These are phyloP conservation scores for Leishmania major DNA, from an alignment of 208 protist genomes.

Conservation along the genomic window DNA sequence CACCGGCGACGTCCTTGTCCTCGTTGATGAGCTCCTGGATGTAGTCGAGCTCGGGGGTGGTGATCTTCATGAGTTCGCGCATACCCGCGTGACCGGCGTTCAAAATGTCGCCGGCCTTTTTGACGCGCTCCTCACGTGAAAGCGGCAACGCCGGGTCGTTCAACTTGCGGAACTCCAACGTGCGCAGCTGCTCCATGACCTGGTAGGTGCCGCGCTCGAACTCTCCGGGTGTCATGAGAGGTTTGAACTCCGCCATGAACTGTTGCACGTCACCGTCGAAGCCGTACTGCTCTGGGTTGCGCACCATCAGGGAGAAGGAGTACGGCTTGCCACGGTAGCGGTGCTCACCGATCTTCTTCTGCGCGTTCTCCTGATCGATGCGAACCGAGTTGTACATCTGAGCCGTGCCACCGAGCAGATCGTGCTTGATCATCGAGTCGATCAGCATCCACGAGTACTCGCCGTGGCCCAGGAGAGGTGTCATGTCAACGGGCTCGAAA, in stretches of 20 bases:
- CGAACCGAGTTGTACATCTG: conserved; percentile 71
- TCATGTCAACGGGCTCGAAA: conserved; percentile 56
- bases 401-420: conserved; percentile 53
- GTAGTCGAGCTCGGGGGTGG: conserved; percentile 82
- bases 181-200: conserved; percentile 71
- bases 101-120: conserved; percentile 52
- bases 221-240: conserved; percentile 51
- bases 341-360: conserved; percentile 68
- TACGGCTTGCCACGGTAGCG: conserved; percentile 53
- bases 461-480: conserved; percentile 44
- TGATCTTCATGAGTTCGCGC: conserved; percentile 76
- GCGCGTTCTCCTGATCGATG: conserved; percentile 61
- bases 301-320: conserved; percentile 69
- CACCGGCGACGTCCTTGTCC: conserved; percentile 70
- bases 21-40: conserved; percentile 65
- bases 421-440: conserved; percentile 79
- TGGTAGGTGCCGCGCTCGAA: conserved; percentile 72
- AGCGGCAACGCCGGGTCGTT: conserved; percentile 37
- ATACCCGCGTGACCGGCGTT: conserved; percentile 73
- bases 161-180: conserved; percentile 57
- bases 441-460: conserved; percentile 73
- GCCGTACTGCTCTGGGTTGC: conserved; percentile 53
- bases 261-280: conserved; percentile 48
- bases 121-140: conserved; percentile 53
- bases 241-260: conserved; percentile 56